These are phyloP conservation scores for Brettanomyces sp. DNA, from an alignment of 805 yeast species.

Conservation along the genomic window DNA sequence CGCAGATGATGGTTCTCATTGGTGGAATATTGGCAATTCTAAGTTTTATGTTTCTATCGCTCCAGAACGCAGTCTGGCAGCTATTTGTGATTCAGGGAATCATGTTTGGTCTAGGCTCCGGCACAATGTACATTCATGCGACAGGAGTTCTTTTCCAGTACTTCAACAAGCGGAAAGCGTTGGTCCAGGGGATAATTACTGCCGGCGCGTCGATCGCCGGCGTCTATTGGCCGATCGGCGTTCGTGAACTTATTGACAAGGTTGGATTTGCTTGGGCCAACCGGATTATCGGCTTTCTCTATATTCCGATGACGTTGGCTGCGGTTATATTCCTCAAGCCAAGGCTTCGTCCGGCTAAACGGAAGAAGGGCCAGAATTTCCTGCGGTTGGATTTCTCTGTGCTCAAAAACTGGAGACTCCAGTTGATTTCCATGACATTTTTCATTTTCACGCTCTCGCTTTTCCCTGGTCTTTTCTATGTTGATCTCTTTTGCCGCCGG, in stretches of 20 bases:
- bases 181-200: constrained; percentile 36
- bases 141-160: constrained; percentile 54
- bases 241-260: constrained; percentile 31
- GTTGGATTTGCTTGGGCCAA: constrained; percentile 41
- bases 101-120: constrained; percentile 47
- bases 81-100: constrained; percentile 61
- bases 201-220: constrained; percentile 46
- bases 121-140: constrained; percentile 50
- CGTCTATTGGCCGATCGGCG: constrained; percentile 37
- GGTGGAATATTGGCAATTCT: constrained; percentile 37
- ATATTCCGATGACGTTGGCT: constrained; percentile 21
- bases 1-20: constrained; percentile 27
- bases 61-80: constrained; percentile 52
- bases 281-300: constrained; percentile 34
- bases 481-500: constrained; percentile 42
- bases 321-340: constrained; percentile 21
- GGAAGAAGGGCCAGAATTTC: constrained; percentile 27
- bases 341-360: constrained; percentile 21
- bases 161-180: constrained; percentile 51
- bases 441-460: constrained; percentile 25
- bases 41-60: constrained; percentile 48
- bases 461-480: constrained; percentile 47
- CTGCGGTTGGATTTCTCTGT: constrained; percentile 31
- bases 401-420: constrained; percentile 22
- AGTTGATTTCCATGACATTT: constrained; percentile 29